phyloP scores from a whole-genome alignment of 2,329 filamentous ascomycete genomes.

The Scorias spongiosa region DNA sequence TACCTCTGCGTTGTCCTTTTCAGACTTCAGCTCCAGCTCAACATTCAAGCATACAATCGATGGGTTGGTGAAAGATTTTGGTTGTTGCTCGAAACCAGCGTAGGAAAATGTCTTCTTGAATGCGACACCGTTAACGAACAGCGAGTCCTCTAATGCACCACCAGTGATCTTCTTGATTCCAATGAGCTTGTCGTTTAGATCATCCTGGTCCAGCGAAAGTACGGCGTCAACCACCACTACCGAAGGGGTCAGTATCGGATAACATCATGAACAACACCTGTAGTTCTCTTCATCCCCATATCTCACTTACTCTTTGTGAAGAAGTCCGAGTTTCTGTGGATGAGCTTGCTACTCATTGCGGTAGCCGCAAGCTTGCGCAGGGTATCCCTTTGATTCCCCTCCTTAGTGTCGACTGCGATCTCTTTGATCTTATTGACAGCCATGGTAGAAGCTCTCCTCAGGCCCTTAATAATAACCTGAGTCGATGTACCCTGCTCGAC shows the following conservation, averaged over 20 bases:
- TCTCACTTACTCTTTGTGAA: conserved; percentile 76
- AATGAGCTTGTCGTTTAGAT: conserved; percentile 95
- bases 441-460: conserved; percentile 74
- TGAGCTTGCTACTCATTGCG: conserved; percentile 98
- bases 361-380: conserved; percentile 80
- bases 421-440: conserved; percentile 99
- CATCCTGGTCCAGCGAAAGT: conserved; percentile 85
- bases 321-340: conserved; percentile 90
- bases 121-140: conserved; percentile 94
- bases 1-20: conserved; percentile 98
- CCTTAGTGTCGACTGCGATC: conserved; percentile 74
- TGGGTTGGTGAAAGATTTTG: conserved; percentile 83
- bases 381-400: conserved; percentile 74
- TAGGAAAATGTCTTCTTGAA: conserved; percentile 99
- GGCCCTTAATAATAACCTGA: conserved; percentile 92
- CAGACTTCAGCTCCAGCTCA: conserved; percentile 93
- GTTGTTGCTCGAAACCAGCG: conserved; percentile 97
- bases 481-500: conserved; percentile 95
- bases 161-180: conserved; percentile 97
- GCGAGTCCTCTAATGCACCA: conserved; percentile 85
- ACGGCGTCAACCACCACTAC: conserved; percentile 96
- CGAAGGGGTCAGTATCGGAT: conserved; percentile 10
- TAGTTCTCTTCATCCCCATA: neutral
- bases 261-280: conserved; percentile 10
- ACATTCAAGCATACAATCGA: conserved; percentile 97